phyloP scores from a whole-genome alignment of 305 asterid genomes.

The Plantago coronopus region DNA sequence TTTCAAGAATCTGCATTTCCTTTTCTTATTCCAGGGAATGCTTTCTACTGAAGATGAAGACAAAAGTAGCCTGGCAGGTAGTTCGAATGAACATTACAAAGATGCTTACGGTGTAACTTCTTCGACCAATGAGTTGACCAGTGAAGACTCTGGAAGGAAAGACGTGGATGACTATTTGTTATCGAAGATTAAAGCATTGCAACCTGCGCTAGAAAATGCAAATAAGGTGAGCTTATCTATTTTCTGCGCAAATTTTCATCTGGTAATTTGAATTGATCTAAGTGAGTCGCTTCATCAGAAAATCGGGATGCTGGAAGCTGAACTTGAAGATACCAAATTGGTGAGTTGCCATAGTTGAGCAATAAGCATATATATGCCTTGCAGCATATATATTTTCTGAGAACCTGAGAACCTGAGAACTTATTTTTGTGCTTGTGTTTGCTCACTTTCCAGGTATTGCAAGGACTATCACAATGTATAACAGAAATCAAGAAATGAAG shows the following conservation, averaged over 20 bases:
- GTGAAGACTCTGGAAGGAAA: background rate
- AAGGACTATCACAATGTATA: background rate
- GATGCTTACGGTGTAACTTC: background rate
- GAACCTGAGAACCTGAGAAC: background rate
- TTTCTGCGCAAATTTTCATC: background rate
- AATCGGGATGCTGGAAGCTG: slow-evolving; percentile 2
- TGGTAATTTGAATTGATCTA: background rate
- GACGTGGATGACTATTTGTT: background rate
- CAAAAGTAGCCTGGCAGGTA: background rate
- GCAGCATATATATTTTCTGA: no score
- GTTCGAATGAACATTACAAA: background rate
- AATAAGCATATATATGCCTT: background rate
- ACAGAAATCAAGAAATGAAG: background rate
- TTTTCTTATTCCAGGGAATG: background rate
- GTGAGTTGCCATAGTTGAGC: background rate
- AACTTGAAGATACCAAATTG: slow-evolving; percentile 1
- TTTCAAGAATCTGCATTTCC: background rate
- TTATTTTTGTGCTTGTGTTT: background rate
- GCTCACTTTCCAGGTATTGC: background rate
- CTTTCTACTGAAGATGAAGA: background rate
- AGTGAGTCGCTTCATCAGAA: background rate
- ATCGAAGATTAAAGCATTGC: background rate
- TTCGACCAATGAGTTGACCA: background rate
- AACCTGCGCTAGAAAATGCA: background rate
- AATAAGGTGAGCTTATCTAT: background rate